phyloP scores from a whole-genome alignment of 2,329 filamentous ascomycete genomes.

The Diplocarpon mali region DNA sequence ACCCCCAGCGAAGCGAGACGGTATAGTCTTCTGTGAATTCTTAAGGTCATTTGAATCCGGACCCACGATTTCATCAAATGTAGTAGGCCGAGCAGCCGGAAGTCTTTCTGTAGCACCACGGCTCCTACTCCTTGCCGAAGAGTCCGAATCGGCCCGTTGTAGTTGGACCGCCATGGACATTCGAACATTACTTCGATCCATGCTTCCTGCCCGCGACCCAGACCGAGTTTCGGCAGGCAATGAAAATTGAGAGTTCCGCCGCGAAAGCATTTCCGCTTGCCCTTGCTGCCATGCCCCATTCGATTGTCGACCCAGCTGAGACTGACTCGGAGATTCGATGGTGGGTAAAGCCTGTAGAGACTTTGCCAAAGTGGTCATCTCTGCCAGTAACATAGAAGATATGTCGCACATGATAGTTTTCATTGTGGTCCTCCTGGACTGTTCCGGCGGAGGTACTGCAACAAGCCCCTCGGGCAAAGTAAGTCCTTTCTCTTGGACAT shows the following conservation, averaged over 20 bases:
- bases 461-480: conserved; percentile 57
- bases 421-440: conserved; percentile 67
- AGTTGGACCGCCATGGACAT: conserved; percentile 68
- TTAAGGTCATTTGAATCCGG: conserved; percentile 6
- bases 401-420: conserved; percentile 73
- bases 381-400: conserved; percentile 60
- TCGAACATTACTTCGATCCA: conserved; percentile 52
- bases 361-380: conserved; percentile 64
- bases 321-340: conserved; percentile 63
- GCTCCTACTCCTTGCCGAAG: conserved; percentile 26
- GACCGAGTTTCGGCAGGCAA: conserved; percentile 38
- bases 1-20: conserved; percentile 15
- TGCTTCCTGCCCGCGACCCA: conserved; percentile 39
- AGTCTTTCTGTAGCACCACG: conserved; percentile 27
- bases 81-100: conserved; percentile 10
- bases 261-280: conserved; percentile 31
- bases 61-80: conserved; percentile 22
- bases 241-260: conserved; percentile 46
- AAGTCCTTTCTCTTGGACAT: conserved; percentile 37
- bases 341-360: conserved; percentile 61
- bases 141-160: conserved; percentile 26
- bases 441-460: conserved; percentile 55
- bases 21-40: conserved; percentile 10
- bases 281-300: conserved; percentile 36
- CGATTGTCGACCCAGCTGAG: conserved; percentile 30